Base-by-base conservation (phyloP, 495 filamentous ascomycete species). In the Xylaria sp. region DNA sequence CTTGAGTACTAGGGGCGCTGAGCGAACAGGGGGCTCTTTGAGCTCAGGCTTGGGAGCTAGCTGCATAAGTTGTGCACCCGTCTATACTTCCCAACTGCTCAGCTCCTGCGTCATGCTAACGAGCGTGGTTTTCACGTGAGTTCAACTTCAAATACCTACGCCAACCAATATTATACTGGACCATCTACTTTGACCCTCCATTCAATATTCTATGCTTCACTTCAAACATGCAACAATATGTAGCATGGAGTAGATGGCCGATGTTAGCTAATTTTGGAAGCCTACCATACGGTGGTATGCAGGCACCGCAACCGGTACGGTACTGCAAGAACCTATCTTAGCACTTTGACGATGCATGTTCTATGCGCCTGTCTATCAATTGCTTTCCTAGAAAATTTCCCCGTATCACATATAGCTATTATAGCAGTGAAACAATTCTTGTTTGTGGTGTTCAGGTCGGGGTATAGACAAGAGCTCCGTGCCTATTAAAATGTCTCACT, bases 51-150 rank as follows among this genome's bases (percentile, higher is more conserved):
- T 8, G 14, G 12, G 35, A 1, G 3, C 35, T 58, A 58, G 29
- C 2, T 26, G 59, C 59, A 43, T 40, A 61, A 61, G 35, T 35
- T 61, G 55, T 37, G 55, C 31, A 40, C 58, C 31, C 19, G 11
- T 6, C 44, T 46, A 15, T 37, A 37, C 35, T 37, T 37, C 35
- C 8, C n/a, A n/a, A 37, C 57, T 59, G 57, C 33, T 58, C 33
- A 59, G 17, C 57, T 33, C 53, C 53, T 59, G 57, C 33, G 57
- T 58, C 55, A 33, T 57, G 53, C 26, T 17, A n/a, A 26, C 53
- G 29, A 19, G 26, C 17, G 29, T 35, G 17, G 29, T 59, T 33
- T 37, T 59, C 57, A 21, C 17, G 57, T 37, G 33, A 59, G 31
- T 14, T 59, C 9, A n/a, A 59, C 31, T 7, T 59, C 33, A 31